Percentiles rank a stretch among this genome's conserved stretches.
Conservation (phyloP, 805 yeast genomes). For the Diddensiella transvaalensis region DNA sequence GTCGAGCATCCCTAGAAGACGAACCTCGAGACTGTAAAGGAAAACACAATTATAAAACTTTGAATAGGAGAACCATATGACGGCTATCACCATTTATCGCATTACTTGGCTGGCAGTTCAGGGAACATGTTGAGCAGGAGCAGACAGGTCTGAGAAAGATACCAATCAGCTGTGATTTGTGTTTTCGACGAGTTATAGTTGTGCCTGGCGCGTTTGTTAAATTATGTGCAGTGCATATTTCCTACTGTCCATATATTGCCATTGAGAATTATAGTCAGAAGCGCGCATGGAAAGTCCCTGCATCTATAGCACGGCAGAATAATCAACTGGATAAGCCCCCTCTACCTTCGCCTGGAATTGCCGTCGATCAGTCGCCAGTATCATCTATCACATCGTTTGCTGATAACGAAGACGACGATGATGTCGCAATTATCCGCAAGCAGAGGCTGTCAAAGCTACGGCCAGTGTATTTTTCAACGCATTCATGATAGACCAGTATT, state of each 20-base stretch:
- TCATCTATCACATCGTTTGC: too few species aligned
- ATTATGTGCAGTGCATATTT: not conserved
- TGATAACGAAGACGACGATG: too few species aligned
- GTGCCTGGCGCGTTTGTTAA: not conserved
- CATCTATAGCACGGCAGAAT: not conserved
- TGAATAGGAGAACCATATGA: too few species aligned
- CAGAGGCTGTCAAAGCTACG: too few species aligned
- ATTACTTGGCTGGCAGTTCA: constrained; percentile 1
- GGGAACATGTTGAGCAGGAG: not conserved
- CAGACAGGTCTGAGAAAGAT: not conserved
- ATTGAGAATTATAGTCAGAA: not conserved
- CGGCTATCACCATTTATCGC: too few species aligned
- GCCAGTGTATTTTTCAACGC: too few species aligned
- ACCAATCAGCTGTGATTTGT: not conserved
- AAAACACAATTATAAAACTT: too few species aligned
- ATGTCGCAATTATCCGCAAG: too few species aligned
- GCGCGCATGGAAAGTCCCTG: not conserved
- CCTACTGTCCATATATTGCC: constrained; percentile 1
- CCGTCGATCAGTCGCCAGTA: too few species aligned
- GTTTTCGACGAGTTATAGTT: constrained; percentile 1
- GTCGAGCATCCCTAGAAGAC: too few species aligned
- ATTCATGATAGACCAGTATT: too few species aligned
- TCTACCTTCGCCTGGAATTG: not conserved
- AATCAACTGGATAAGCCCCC: not conserved
- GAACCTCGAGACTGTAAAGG: too few species aligned